phyloP scores from a whole-genome alignment of 257 asterid genomes.

The Capsicum baccatum region DNA sequence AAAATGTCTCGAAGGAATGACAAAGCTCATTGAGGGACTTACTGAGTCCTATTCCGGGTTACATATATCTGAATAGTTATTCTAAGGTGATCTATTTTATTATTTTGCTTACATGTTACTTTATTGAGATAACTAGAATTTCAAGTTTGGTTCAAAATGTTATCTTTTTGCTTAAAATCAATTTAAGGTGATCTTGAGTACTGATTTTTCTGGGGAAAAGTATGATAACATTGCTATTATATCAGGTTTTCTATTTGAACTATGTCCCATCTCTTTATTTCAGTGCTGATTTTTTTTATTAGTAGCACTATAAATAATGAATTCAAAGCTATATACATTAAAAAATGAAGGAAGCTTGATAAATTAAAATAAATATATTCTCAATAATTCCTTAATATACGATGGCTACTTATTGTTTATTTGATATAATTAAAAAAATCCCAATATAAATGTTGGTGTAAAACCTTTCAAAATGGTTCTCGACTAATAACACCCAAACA shows the following conservation, averaged over 20 bases:
- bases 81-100: not conserved
- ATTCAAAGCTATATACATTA: too few relatives aligned
- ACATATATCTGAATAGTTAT: not conserved
- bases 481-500: too few relatives aligned
- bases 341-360: not conserved
- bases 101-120: not conserved
- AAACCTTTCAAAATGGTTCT: too few relatives aligned
- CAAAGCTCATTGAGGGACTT: not conserved
- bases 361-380: too few relatives aligned
- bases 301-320: not conserved
- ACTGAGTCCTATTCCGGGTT: not conserved
- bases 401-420: too few relatives aligned
- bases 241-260: not conserved
- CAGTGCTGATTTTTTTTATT: not conserved
- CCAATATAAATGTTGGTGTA: too few relatives aligned
- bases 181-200: not conserved
- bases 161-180: too few relatives aligned
- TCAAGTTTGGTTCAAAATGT: not conserved
- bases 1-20: not conserved
- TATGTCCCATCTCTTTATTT: not conserved
- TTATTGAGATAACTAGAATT: not conserved
- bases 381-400: too few relatives aligned
- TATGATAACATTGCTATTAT: too few relatives aligned
- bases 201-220: not conserved
- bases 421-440: too few relatives aligned